Percentiles rank a stretch among this genome's conserved stretches.
Conservation (phyloP, 805 yeast species). For the Ogataea nonfermentans region DNA sequence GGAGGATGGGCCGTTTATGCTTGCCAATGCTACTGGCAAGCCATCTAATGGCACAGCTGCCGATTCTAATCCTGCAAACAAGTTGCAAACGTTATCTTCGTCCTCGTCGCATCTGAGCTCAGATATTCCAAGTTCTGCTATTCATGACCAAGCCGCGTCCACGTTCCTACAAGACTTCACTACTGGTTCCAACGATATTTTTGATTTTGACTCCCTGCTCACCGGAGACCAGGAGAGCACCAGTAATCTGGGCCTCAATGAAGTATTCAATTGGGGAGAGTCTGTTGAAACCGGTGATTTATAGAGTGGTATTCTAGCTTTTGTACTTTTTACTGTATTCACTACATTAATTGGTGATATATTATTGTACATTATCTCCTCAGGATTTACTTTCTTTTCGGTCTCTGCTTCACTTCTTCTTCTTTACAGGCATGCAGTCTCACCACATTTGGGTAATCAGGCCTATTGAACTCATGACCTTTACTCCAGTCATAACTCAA, state of each 20-base stretch:
- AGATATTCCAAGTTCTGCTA: conserved; percentile 18
- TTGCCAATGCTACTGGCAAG: conserved; percentile 8
- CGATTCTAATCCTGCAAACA: conserved; percentile 1
- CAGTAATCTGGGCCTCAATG: conserved; percentile 35
- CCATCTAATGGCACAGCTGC: conserved; percentile 5
- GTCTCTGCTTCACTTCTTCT: conserved; percentile 72
- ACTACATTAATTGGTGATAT: conserved; percentile 2
- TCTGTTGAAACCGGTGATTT: conserved; percentile 40
- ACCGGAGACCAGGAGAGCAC: conserved; percentile 39
- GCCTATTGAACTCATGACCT: conserved; percentile 76
- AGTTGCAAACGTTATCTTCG: conserved; percentile 5
- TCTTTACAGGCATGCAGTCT: conserved; percentile 84
- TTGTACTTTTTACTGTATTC: conserved; percentile 9
- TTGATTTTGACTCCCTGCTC: conserved; percentile 45
- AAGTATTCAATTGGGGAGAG: conserved; percentile 40
- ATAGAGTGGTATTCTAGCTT: conserved; percentile 7
- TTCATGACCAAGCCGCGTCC: conserved; percentile 17
- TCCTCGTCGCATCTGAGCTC: conserved; percentile 15
- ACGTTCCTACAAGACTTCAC: conserved; percentile 32
- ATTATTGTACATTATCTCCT: conserved; percentile 4
- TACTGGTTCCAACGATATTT: conserved; percentile 37
- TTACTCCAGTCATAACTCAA: conserved; percentile 94
- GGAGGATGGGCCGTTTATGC: conserved; percentile 26
- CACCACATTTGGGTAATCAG: conserved; percentile 70
- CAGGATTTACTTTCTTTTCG: conserved; percentile 28